Evolutionary conservation across 2,329 filamentous ascomycete species (phyloP).

Genomic region (Colletotrichum liriopes): DNA sequence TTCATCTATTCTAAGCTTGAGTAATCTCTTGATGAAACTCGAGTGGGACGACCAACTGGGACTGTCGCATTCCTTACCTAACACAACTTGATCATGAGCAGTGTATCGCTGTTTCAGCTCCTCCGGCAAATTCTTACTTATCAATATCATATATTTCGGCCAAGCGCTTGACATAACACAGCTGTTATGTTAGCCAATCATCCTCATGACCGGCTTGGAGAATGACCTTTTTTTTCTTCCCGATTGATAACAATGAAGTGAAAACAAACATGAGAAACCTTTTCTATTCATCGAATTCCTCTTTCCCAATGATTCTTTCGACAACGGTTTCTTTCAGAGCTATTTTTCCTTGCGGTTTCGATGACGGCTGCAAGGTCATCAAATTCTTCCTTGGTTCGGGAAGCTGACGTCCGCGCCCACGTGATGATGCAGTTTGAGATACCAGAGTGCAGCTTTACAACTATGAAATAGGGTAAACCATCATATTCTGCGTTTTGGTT

Average conservation of each 20-base stretch:
- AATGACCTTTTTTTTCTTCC: constrained; percentile 20
- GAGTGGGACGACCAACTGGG: too few relatives aligned
- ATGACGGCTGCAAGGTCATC: constrained; percentile 23
- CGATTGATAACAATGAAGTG: constrained; percentile 20
- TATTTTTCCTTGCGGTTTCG: constrained; percentile 10
- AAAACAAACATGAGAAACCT: constrained; percentile 14
- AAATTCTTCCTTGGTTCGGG: constrained; percentile 21
- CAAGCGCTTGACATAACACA: constrained; percentile 20
- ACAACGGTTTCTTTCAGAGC: background rate
- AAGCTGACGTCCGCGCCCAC: constrained; percentile 12
- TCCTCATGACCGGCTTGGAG: constrained; percentile 25
- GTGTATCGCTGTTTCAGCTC: background rate
- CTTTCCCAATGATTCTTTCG: too few relatives aligned
- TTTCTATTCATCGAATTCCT: background rate
- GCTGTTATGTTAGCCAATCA: constrained; percentile 8
- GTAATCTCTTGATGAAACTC: too few relatives aligned
- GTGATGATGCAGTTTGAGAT: constrained; percentile 17
- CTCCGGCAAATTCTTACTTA: background rate
- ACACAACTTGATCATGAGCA: too few relatives aligned
- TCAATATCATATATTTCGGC: background rate
- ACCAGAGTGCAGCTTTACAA: constrained; percentile 10
- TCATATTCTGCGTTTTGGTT: background rate
- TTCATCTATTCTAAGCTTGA: too few relatives aligned
- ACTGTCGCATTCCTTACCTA: too few relatives aligned
- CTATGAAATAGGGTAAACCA: constrained; percentile 26